These are phyloP conservation scores for Penicillium canescens DNA, from an alignment of 495 filamentous ascomycete genomes.

Conservation along the genomic window DNA sequence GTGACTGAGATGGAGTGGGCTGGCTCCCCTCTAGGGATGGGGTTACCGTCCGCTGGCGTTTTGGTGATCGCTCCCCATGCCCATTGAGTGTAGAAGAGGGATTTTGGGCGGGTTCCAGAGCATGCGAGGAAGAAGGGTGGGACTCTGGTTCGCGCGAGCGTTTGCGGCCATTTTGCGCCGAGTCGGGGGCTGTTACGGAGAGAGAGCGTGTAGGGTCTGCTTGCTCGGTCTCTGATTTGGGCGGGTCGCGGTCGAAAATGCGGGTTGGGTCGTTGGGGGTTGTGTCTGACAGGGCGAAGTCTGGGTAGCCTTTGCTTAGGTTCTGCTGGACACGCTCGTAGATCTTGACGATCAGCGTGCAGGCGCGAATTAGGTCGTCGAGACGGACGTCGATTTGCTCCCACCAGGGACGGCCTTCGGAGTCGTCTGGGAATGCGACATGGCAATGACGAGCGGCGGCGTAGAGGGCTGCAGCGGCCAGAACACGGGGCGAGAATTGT, in stretches of 20 bases:
- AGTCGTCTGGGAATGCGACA: slow-evolving; percentile 71
- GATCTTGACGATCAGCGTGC: slow-evolving; percentile 69
- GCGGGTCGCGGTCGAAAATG: slow-evolving; percentile 24
- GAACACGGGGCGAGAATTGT: slow-evolving; percentile 72
- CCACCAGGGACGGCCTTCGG: slow-evolving; percentile 85
- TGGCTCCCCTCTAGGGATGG: slow-evolving; percentile 11
- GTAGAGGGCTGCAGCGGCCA: slow-evolving; percentile 85
- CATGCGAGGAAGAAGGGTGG: slow-evolving; percentile 10
- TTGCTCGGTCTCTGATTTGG: slow-evolving; percentile 8
- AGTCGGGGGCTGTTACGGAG: slow-evolving; percentile 19
- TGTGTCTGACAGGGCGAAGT: slow-evolving; percentile 23
- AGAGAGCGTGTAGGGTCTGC: slow-evolving; percentile 10
- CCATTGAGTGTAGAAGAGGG: slow-evolving; percentile 23
- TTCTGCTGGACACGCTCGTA: slow-evolving; percentile 64
- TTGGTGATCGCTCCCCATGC: slow-evolving; percentile 39
- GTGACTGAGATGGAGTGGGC: background rate
- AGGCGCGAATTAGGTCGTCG: slow-evolving; percentile 62
- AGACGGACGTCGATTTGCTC: slow-evolving; percentile 63
- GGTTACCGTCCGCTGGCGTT: slow-evolving; percentile 40
- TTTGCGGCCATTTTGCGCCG: slow-evolving; percentile 35
- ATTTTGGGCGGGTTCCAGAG: slow-evolving; percentile 4
- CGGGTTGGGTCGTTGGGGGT: slow-evolving; percentile 34
- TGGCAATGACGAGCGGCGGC: slow-evolving; percentile 71
- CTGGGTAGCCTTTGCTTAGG: slow-evolving; percentile 45
- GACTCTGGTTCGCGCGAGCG: slow-evolving; percentile 47